phyloP scores from a whole-genome alignment of 805 yeast species.

The Starmerella lactis-condensi region DNA sequence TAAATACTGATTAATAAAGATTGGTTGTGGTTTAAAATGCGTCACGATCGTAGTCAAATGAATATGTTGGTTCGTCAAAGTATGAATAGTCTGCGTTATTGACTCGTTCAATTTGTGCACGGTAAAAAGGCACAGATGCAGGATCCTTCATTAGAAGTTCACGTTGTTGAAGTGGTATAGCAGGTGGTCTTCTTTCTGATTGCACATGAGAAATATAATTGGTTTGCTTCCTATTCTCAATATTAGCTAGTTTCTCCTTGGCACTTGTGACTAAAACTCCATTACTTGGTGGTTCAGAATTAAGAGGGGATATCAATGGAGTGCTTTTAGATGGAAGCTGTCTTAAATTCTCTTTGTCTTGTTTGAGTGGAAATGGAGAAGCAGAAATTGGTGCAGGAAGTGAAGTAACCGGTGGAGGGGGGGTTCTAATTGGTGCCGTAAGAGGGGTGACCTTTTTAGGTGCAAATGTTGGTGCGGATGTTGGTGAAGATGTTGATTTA shows the following conservation, averaged over 20 bases:
- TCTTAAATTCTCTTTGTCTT: neutral
- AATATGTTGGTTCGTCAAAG: conserved; percentile 2
- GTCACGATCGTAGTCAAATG: conserved; percentile 7
- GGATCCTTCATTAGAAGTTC: neutral
- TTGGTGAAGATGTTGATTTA: neutral
- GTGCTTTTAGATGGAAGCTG: neutral
- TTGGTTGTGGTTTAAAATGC: conserved; percentile 2
- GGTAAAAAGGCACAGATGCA: neutral
- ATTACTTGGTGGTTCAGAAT: too few species aligned
- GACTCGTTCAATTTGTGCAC: conserved; percentile 1
- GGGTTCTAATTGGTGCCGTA: neutral
- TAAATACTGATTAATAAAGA: conserved; percentile 1
- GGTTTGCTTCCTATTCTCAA: too few species aligned
- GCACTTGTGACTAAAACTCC: neutral
- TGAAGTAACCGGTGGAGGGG: neutral
- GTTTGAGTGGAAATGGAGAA: neutral
- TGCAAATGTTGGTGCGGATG: neutral
- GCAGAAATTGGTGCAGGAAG: neutral
- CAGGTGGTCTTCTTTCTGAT: neutral
- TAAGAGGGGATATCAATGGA: neutral
- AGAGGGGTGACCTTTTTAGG: neutral
- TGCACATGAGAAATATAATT: neutral
- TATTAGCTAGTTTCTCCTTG: too few species aligned
- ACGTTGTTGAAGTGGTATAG: neutral
- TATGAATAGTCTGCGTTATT: conserved; percentile 4